Percentiles rank a stretch among this genome's conserved stretches.
These are phyloP conservation scores for Raffaelea deltoideospora DNA, from an alignment of 2,329 filamentous ascomycete species.

Conservation along the genomic window DNA sequence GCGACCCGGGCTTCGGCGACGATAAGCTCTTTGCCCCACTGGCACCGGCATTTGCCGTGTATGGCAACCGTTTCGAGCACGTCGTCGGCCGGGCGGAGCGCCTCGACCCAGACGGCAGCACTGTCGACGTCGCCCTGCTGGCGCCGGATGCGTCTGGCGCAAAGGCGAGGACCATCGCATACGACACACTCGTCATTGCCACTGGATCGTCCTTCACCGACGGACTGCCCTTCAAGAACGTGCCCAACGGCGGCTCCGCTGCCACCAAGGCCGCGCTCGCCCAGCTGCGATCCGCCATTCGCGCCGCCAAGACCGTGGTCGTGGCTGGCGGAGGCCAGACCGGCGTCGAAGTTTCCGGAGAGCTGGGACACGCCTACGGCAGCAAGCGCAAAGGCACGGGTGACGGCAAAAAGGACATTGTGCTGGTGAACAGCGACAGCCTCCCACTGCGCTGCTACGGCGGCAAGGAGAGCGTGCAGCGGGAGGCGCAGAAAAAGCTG, in stretches of 20 bases:
- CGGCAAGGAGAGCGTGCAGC: conserved; percentile 21
- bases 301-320: conserved; percentile 29
- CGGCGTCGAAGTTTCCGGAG: conserved; percentile 34
- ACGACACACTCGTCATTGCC: conserved; percentile 38
- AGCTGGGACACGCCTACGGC: conserved; percentile 32
- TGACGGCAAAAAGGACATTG: conserved; percentile 33
- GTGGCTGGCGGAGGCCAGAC: conserved; percentile 36
- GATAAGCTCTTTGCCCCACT: conserved; percentile 29
- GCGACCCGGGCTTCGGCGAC: conserved; percentile 11
- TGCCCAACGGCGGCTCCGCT: conserved; percentile 21
- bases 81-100: conserved; percentile 30
- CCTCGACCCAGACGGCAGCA: conserved; percentile 25
- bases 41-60: conserved; percentile 30
- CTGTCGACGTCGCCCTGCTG: conserved; percentile 21
- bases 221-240: conserved; percentile 33
- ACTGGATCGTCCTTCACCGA: conserved; percentile 32
- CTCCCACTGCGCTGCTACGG: conserved; percentile 21
- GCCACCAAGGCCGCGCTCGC: conserved; percentile 24
- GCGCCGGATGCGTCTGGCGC: conserved; percentile 14
- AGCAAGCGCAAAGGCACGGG: conserved; percentile 7
- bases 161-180: conserved; percentile 22
- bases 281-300: conserved; percentile 21
- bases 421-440: conserved; percentile 23
- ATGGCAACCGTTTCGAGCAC: conserved; percentile 34
- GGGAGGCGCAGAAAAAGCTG: conserved; percentile 23